Percentiles rank a stretch among this genome's conserved stretches.
Conservation (phyloP, 441 rosid species). For the Corymbia citriodora region DNA sequence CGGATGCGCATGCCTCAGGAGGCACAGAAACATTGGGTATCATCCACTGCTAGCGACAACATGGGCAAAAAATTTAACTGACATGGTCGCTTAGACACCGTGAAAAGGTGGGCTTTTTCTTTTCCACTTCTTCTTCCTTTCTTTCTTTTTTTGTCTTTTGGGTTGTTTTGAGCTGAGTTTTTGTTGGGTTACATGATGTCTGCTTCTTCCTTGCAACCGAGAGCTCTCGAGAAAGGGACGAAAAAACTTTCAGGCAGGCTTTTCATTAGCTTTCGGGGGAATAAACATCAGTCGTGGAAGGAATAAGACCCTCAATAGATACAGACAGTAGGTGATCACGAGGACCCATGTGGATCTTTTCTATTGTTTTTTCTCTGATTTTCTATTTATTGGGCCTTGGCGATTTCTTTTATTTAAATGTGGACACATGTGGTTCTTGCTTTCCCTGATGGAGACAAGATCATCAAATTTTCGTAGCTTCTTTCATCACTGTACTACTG, state of each 20-base stretch:
- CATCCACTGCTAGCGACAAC: background rate
- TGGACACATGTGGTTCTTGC: background rate
- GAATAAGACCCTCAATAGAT: conserved; percentile 22
- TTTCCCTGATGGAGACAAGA: background rate
- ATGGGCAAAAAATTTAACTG: background rate
- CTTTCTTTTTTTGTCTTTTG: background rate
- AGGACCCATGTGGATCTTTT: conserved; percentile 19
- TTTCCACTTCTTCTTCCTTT: background rate
- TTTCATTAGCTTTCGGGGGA: background rate
- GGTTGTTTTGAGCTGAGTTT: background rate
- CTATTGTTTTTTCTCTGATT: background rate
- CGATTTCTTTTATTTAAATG: background rate
- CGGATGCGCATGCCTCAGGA: background rate
- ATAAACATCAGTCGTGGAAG: conserved; percentile 15
- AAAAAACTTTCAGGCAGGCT: background rate
- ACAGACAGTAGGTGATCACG: conserved; percentile 20
- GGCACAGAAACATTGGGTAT: background rate
- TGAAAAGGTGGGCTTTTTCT: background rate
- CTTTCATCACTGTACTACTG: background rate
- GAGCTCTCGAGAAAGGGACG: conserved; percentile 10
- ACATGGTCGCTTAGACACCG: background rate
- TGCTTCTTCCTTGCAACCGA: background rate
- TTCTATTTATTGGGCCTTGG: background rate
- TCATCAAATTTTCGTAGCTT: background rate
- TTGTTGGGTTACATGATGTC: background rate